phyloP scores from a whole-genome alignment of 345 rosid species.

The Heritiera fomes region DNA sequence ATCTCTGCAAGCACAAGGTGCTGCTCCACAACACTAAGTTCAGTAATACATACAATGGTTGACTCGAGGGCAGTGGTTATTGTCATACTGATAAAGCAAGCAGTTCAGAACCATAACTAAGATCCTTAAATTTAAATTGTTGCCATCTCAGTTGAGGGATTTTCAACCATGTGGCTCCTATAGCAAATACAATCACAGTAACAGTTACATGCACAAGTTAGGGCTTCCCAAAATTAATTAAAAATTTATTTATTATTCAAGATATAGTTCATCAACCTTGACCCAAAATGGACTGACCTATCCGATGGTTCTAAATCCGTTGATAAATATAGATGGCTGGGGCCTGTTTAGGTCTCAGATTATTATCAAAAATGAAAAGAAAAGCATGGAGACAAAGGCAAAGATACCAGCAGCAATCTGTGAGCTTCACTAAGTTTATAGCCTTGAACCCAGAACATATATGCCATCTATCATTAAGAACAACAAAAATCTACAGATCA shows the following conservation, averaged over 20 bases:
- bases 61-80: background rate
- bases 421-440: conserved; percentile 82
- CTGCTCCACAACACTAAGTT: too few relatives aligned
- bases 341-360: conserved; percentile 4
- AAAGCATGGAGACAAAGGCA: conserved; percentile 10
- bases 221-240: background rate
- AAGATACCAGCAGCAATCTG: conserved; percentile 71
- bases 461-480: conserved; percentile 65
- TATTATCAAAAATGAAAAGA: background rate
- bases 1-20: background rate
- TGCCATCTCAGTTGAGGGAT: background rate
- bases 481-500: conserved; percentile 7
- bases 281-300: background rate
- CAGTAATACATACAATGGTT: background rate
- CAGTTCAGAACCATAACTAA: background rate
- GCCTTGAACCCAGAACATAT: conserved; percentile 96
- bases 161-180: background rate
- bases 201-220: background rate
- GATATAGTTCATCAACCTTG: background rate
- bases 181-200: background rate
- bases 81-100: background rate
- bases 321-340: background rate
- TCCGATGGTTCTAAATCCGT: background rate
- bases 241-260: background rate
- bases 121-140: background rate